Evolutionary conservation across 73 alveolate genomes (phyloP).

Genomic region (Symbiodinium natans): DNA sequence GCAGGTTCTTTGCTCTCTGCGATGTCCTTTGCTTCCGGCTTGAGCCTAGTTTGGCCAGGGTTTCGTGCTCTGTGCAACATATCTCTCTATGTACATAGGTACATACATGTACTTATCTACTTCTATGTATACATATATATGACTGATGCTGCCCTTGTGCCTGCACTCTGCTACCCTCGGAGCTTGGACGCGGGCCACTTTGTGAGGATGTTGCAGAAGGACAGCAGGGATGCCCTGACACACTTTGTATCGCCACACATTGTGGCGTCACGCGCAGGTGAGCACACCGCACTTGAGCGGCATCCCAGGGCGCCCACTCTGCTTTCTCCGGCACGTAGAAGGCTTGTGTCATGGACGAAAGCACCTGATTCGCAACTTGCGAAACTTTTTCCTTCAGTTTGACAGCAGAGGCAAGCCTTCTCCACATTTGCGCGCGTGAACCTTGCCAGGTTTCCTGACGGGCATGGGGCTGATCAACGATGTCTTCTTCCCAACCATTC

Average conservation of each 20-base stretch:
- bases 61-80: too few species aligned
- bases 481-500: too few species aligned
- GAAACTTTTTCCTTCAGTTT: not conserved
- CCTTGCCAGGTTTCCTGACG: conserved; percentile 57
- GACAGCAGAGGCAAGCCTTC: not conserved
- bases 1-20: conserved; percentile 67
- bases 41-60: conserved; percentile 21
- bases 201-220: conserved; percentile 70
- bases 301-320: conserved; percentile 12
- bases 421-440: conserved; percentile 58
- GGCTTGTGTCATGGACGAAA: conserved; percentile 77
- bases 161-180: too few species aligned
- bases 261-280: too few species aligned
- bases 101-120: too few species aligned
- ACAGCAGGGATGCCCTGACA: conserved; percentile 21
- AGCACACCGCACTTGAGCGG: too few species aligned
- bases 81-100: too few species aligned
- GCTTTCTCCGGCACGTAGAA: conserved; percentile 53
- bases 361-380: conserved; percentile 22
- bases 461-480: too few species aligned
- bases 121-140: too few species aligned
- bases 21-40: conserved; percentile 72
- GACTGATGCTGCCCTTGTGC: too few species aligned
- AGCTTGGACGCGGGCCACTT: too few species aligned
- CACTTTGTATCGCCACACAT: too few species aligned